phyloP scores from a whole-genome alignment of 2,329 filamentous ascomycete genomes.

The Septoria linicola region DNA sequence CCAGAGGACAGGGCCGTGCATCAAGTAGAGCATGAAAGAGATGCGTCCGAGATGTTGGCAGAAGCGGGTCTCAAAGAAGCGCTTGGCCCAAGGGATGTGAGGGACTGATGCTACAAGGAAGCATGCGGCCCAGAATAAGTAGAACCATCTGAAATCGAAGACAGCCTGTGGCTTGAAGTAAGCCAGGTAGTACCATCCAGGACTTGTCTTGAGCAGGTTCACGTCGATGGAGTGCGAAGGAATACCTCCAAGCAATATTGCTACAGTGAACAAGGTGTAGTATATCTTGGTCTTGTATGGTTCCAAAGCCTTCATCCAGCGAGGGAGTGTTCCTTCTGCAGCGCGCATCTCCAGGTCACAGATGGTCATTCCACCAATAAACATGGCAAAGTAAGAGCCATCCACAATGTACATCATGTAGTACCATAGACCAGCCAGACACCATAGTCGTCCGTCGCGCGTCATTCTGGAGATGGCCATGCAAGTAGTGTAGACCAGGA shows the following conservation, averaged over 20 bases:
- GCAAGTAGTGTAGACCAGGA: slow-evolving; percentile 60
- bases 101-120: slow-evolving; percentile 58
- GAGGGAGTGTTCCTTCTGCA: slow-evolving; percentile 52
- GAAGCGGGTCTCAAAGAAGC: slow-evolving; percentile 59
- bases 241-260: slow-evolving; percentile 61
- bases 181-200: slow-evolving; percentile 62
- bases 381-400: slow-evolving; percentile 62
- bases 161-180: slow-evolving; percentile 46
- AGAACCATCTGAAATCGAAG: slow-evolving; percentile 38
- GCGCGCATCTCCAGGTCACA: slow-evolving; percentile 61
- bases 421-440: slow-evolving; percentile 53
- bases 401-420: slow-evolving; percentile 70
- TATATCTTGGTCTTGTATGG: slow-evolving; percentile 54
- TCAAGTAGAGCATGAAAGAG: slow-evolving; percentile 63
- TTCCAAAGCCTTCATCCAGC: slow-evolving; percentile 48
- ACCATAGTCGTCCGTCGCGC: slow-evolving; percentile 55
- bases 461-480: slow-evolving; percentile 59
- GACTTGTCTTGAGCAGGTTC: slow-evolving; percentile 51
- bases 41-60: slow-evolving; percentile 63
- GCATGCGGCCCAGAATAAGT: slow-evolving; percentile 48
- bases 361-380: slow-evolving; percentile 61
- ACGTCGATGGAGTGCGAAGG: slow-evolving; percentile 56
- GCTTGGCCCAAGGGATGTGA: slow-evolving; percentile 58
- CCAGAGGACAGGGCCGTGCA: slow-evolving; percentile 63
- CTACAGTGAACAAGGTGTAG: slow-evolving; percentile 53